Percentiles rank a stretch among this genome's conserved stretches.
phyloP scores from a whole-genome alignment of 495 filamentous ascomycete genomes.

The Hypoxylon lenormandii region DNA sequence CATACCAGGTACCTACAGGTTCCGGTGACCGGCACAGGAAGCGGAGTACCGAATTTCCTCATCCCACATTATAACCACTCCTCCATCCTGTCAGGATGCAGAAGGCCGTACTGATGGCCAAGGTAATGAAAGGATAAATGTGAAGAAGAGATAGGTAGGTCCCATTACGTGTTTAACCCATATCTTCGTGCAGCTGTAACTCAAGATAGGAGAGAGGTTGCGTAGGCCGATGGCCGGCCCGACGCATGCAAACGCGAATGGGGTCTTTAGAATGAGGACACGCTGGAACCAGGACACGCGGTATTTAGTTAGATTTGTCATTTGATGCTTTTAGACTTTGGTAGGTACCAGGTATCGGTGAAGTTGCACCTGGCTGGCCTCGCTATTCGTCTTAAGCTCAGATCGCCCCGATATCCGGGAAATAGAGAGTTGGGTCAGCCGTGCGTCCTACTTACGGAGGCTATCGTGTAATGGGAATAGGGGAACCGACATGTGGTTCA shows the following conservation, averaged over 20 bases:
- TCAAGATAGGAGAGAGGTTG: too few relatives aligned
- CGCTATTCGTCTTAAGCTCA: background rate
- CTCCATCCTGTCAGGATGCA: slow-evolving; percentile 16
- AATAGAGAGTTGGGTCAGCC: background rate
- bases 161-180: too few relatives aligned
- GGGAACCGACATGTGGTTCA: too few relatives aligned
- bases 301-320: too few relatives aligned
- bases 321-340: too few relatives aligned
- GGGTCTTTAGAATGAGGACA: too few relatives aligned
- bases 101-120: slow-evolving; percentile 9
- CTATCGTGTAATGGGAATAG: slow-evolving; percentile 20
- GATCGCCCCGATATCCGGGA: background rate
- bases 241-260: too few relatives aligned
- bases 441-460: slow-evolving; percentile 20
- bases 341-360: too few relatives aligned
- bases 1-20: background rate
- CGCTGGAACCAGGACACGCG: too few relatives aligned
- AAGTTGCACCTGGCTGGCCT: background rate
- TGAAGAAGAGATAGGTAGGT: background rate
- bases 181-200: too few relatives aligned
- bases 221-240: too few relatives aligned
- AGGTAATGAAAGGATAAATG: slow-evolving; percentile 24
- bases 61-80: background rate
- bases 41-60: slow-evolving; percentile 32
- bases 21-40: slow-evolving; percentile 33